Evolutionary conservation across 2,329 filamentous ascomycete species (phyloP).

Genomic region (Scopulariopsis brevicaulis): DNA sequence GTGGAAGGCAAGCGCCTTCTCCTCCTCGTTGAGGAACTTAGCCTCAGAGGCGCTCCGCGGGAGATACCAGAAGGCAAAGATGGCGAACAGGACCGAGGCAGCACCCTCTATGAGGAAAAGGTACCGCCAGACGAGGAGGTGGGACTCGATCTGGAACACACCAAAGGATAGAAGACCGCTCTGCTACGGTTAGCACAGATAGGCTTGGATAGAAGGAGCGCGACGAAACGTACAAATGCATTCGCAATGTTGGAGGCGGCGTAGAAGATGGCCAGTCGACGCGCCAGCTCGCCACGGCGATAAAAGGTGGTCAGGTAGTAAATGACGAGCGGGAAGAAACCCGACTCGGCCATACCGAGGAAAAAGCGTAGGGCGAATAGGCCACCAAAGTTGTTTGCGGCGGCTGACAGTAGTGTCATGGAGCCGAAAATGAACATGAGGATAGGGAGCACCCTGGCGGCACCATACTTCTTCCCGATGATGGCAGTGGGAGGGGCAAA

Average conservation of each 20-base stretch:
- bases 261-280: slow-evolving; percentile 55
- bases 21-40: slow-evolving; percentile 51
- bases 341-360: slow-evolving; percentile 41
- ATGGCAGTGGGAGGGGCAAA: slow-evolving; percentile 47
- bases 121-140: slow-evolving; percentile 32
- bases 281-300: slow-evolving; percentile 30
- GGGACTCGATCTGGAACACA: slow-evolving; percentile 32
- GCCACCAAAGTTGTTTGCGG: slow-evolving; percentile 34
- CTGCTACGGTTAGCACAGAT: neutral
- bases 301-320: slow-evolving; percentile 43
- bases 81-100: slow-evolving; percentile 46
- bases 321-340: slow-evolving; percentile 41
- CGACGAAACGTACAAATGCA: slow-evolving; percentile 20
- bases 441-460: slow-evolving; percentile 52
- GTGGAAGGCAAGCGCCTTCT: slow-evolving; percentile 57
- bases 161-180: slow-evolving; percentile 34
- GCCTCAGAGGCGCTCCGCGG: slow-evolving; percentile 53
- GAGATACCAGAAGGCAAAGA: slow-evolving; percentile 59
- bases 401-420: slow-evolving; percentile 48
- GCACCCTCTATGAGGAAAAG: slow-evolving; percentile 43
- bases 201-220: neutral
- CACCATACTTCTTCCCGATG: slow-evolving; percentile 60
- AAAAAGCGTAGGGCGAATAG: slow-evolving; percentile 38
- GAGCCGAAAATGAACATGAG: slow-evolving; percentile 65
- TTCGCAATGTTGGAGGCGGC: slow-evolving; percentile 65